Percentiles rank a stretch among this genome's conserved stretches.
Conservation (phyloP, 768 basidiomycete species). For the Suillus alpinus region DNA sequence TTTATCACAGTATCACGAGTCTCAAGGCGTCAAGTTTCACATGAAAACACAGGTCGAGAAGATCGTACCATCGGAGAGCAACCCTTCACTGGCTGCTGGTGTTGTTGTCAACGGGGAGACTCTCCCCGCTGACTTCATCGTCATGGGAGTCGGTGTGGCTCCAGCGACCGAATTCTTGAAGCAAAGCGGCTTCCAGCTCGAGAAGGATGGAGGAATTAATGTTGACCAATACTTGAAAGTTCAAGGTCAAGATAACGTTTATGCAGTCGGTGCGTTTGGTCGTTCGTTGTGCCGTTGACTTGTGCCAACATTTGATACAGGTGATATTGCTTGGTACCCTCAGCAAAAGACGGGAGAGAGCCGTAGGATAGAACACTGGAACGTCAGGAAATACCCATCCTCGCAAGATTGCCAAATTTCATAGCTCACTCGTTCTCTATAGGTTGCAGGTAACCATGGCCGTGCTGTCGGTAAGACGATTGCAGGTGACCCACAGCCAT, state of each 20-base stretch:
- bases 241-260: slow-evolving; percentile 49
- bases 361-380: slow-evolving; percentile 87
- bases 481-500: slow-evolving; percentile 58
- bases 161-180: slow-evolving; percentile 82
- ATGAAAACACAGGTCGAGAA: slow-evolving; percentile 68
- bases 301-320: slow-evolving; percentile 26
- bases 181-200: slow-evolving; percentile 63
- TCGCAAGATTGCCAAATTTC: background rate
- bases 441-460: slow-evolving; percentile 86
- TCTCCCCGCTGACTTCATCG: slow-evolving; percentile 70
- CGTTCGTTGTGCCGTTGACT: slow-evolving; percentile 1
- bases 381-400: slow-evolving; percentile 43
- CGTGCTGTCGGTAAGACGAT: slow-evolving; percentile 81
- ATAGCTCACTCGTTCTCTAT: background rate
- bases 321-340: slow-evolving; percentile 82
- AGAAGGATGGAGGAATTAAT: slow-evolving; percentile 72
- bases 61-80: slow-evolving; percentile 54
- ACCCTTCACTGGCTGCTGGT: slow-evolving; percentile 54
- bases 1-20: slow-evolving; percentile 63
- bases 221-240: slow-evolving; percentile 77
- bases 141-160: slow-evolving; percentile 84
- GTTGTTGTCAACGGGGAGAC: slow-evolving; percentile 65
- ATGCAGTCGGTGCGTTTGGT: slow-evolving; percentile 55
- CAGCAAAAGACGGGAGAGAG: slow-evolving; percentile 49
- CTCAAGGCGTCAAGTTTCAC: slow-evolving; percentile 82